Percentiles rank a stretch among this genome's conserved stretches.
Conservation (phyloP, 1,139 yeast genomes). For the Geotrichum phurueaensis region DNA sequence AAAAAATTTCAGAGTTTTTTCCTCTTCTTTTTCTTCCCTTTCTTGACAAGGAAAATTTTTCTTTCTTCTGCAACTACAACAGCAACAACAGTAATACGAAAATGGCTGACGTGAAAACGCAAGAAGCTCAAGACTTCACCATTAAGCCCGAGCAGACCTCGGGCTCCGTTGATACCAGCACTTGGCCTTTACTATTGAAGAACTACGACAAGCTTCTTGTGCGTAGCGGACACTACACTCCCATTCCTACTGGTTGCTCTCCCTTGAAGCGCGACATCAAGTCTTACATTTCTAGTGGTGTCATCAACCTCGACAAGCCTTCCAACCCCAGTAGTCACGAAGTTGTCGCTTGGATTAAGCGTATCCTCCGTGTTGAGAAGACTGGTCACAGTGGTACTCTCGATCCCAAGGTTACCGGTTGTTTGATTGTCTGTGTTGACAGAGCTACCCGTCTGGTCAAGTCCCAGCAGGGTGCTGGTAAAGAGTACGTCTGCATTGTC, state of each 20-base stretch:
- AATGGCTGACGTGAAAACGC: conserved; percentile 29
- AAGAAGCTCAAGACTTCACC: conserved; percentile 38
- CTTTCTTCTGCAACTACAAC: neutral
- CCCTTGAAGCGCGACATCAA: conserved; percentile 92
- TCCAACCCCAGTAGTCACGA: conserved; percentile 97
- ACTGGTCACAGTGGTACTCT: conserved; percentile 99
- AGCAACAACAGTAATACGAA: neutral
- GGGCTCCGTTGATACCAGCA: conserved; percentile 79
- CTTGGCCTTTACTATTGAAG: conserved; percentile 92
- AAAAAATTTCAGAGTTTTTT: conserved; percentile 6
- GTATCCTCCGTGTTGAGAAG: conserved; percentile 90
- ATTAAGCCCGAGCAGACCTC: conserved; percentile 82
- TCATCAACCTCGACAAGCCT: conserved; percentile 94
- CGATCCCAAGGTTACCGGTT: conserved; percentile 93
- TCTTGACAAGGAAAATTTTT: neutral
- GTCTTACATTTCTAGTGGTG: conserved; percentile 88
- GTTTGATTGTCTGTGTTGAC: conserved; percentile 95
- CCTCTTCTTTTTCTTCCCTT: conserved; percentile 1
- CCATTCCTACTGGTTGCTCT: conserved; percentile 90
- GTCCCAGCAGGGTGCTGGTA: conserved; percentile 99
- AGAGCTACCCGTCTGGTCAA: conserved; percentile 97
- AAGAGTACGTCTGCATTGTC: conserved; percentile 96
- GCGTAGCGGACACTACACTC: conserved; percentile 94
- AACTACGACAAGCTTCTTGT: conserved; percentile 90
- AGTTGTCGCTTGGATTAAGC: conserved; percentile 98